Evolutionary conservation across 2,329 filamentous ascomycete species (phyloP).

Genomic region (Talaromyces sp.): DNA sequence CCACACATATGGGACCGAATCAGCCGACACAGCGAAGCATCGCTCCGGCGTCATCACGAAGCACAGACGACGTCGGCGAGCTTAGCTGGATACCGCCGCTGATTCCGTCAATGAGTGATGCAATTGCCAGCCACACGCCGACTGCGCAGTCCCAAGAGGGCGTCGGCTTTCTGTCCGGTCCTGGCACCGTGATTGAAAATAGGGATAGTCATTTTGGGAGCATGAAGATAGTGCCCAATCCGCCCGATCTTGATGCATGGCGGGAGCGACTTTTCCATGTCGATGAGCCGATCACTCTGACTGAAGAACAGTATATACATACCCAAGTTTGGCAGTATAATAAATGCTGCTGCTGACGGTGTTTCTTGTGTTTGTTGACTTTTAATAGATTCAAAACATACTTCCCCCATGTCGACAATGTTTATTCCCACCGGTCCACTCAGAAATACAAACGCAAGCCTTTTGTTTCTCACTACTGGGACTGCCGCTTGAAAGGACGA

Average conservation of each 20-base stretch:
- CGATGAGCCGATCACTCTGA: slow-evolving; percentile 67
- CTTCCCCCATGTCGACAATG: slow-evolving; percentile 77
- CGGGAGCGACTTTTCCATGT: slow-evolving; percentile 68
- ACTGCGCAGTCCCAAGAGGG: slow-evolving; percentile 17
- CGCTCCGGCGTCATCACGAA: slow-evolving; percentile 1
- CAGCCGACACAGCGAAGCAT: slow-evolving; percentile 10
- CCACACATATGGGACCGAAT: not conserved
- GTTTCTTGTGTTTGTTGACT: not conserved
- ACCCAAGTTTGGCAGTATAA: slow-evolving; percentile 10
- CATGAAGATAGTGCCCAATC: slow-evolving; percentile 57
- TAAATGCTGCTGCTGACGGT: not conserved
- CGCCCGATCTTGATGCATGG: slow-evolving; percentile 65
- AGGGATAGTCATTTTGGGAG: slow-evolving; percentile 25
- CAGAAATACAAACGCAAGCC: slow-evolving; percentile 76
- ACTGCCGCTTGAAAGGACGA: slow-evolving; percentile 74
- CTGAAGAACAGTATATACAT: slow-evolving; percentile 62
- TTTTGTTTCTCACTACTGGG: slow-evolving; percentile 81
- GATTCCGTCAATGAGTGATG: slow-evolving; percentile 14
- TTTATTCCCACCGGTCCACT: slow-evolving; percentile 78
- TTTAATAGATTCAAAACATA: slow-evolving; percentile 65
- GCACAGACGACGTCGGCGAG: slow-evolving; percentile 6
- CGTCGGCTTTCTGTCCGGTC: slow-evolving; percentile 18
- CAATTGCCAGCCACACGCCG: not conserved
- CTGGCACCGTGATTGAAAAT: slow-evolving; percentile 6
- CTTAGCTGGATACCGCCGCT: slow-evolving; percentile 18